Base-by-base conservation (phyloP, 2,329 filamentous ascomycete species). In the Talaromyces sp. region DNA sequence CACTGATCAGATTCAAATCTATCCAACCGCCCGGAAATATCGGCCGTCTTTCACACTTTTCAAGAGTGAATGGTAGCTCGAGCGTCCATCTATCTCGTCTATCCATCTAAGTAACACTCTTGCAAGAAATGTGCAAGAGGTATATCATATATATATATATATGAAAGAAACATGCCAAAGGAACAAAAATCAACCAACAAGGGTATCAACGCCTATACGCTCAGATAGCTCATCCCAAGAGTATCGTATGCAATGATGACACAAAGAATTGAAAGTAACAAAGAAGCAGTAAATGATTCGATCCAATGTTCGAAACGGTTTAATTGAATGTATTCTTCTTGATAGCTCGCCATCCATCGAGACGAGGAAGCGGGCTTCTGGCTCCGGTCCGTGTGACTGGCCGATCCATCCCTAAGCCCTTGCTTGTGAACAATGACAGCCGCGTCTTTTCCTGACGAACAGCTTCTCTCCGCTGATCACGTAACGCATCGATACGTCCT, bases 401-500 rank as follows among this genome's bases (percentile, higher is more conserved):
- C 53, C 65, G 65, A 34, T 51, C 56, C 15, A 58, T 19, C 19
- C 49, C 63, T 54, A 67, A 60, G 17, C 49, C 62, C 49, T 77
- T 75, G 58, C 69, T 74, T 58, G 75, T 67, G 22, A 78, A 73
- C 31, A 75, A 69, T 25, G 78, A 80, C 29, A 76, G 72, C 22
- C 78, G 74, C 65, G 77, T 67, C 68, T 78, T 79, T 54, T 80
- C 78, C 67, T 79, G 73, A 47, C 78, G 74, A 43, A 80, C 76
- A 3, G 78, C 77, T 5, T 84, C 82, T 58, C 89, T 85, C 59
- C 91, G 85, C 73, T 93, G 88, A 56, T 86, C 83, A 58, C 94
- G 83, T 67, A 91, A 86, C 70, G 89, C 85, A 70, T 97, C 93
- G 66, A 97, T 91, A 4, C 88, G 86, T 17, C 90, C 89, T 75